These are phyloP conservation scores for Saccharomycopsis synnaedendra DNA, from an alignment of 805 yeast genomes.

Conservation along the genomic window DNA sequence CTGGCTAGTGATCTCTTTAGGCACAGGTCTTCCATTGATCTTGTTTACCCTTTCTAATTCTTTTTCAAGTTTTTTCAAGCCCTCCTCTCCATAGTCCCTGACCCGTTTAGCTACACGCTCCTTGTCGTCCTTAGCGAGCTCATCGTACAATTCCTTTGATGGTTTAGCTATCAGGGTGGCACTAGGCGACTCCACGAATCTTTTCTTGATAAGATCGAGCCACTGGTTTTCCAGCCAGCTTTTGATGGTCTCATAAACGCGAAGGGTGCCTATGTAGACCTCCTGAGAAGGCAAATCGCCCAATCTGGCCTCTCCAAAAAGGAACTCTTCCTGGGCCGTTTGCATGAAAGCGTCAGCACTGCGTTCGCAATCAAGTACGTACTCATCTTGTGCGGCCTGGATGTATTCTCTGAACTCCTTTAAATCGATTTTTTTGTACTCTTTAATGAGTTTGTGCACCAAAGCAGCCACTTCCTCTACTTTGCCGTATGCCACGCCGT, in stretches of 20 bases:
- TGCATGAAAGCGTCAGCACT: conserved; percentile 27
- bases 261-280: conserved; percentile 38
- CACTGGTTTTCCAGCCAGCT: conserved; percentile 61
- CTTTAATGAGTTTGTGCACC: conserved; percentile 37
- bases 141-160: conserved; percentile 44
- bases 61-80: conserved; percentile 39
- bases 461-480: conserved; percentile 42
- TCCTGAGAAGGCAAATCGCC: conserved; percentile 39
- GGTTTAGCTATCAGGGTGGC: conserved; percentile 67
- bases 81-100: conserved; percentile 42
- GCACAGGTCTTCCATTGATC: conserved; percentile 67
- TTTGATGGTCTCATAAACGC: conserved; percentile 23
- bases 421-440: conserved; percentile 33
- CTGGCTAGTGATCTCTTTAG: conserved; percentile 45
- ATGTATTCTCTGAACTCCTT: conserved; percentile 37
- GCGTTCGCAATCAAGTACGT: conserved; percentile 49
- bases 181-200: conserved; percentile 49
- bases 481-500: conserved; percentile 67
- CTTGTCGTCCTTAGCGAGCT: conserved; percentile 39
- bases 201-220: conserved; percentile 40
- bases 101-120: conserved; percentile 38
- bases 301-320: conserved; percentile 61
- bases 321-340: conserved; percentile 61
- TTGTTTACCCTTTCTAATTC: conserved; percentile 50
- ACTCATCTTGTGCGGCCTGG: conserved; percentile 55